phyloP scores from a whole-genome alignment of 495 filamentous ascomycete species.

The Cercophora sp. region DNA sequence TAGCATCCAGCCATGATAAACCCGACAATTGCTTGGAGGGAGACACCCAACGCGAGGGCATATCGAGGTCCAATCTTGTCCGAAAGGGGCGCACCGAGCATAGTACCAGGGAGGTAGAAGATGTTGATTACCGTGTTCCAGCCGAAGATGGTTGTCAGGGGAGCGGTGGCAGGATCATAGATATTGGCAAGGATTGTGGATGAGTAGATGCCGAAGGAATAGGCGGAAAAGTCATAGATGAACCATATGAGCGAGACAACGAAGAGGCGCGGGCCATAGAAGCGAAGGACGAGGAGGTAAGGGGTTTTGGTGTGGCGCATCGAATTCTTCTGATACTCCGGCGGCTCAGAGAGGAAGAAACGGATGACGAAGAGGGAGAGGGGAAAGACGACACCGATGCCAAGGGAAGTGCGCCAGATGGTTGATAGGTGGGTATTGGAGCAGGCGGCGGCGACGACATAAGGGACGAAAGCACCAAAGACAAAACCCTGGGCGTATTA shows the following conservation, averaged over 20 bases:
- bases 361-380: slow-evolving; percentile 70
- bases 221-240: slow-evolving; percentile 80
- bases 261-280: slow-evolving; percentile 60
- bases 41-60: slow-evolving; percentile 63
- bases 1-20: slow-evolving; percentile 85
- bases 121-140: slow-evolving; percentile 82
- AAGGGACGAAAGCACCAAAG: slow-evolving; percentile 67
- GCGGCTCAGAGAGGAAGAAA: slow-evolving; percentile 73
- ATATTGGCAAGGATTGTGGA: slow-evolving; percentile 66
- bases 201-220: slow-evolving; percentile 77
- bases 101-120: slow-evolving; percentile 82
- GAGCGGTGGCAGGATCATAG: slow-evolving; percentile 42
- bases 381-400: slow-evolving; percentile 76
- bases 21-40: slow-evolving; percentile 69
- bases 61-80: slow-evolving; percentile 74
- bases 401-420: slow-evolving; percentile 73
- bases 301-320: slow-evolving; percentile 54
- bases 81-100: slow-evolving; percentile 66
- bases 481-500: slow-evolving; percentile 56
- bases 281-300: slow-evolving; percentile 49
- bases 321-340: slow-evolving; percentile 65
- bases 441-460: slow-evolving; percentile 64
- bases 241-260: slow-evolving; percentile 85
- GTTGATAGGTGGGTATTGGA: slow-evolving; percentile 64
- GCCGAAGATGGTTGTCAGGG: slow-evolving; percentile 72